Evolutionary conservation across 2,329 filamentous ascomycete species (phyloP), one percentile per base, ranked within the genome.

Genomic region (Madurella mycetomatis): DNA sequence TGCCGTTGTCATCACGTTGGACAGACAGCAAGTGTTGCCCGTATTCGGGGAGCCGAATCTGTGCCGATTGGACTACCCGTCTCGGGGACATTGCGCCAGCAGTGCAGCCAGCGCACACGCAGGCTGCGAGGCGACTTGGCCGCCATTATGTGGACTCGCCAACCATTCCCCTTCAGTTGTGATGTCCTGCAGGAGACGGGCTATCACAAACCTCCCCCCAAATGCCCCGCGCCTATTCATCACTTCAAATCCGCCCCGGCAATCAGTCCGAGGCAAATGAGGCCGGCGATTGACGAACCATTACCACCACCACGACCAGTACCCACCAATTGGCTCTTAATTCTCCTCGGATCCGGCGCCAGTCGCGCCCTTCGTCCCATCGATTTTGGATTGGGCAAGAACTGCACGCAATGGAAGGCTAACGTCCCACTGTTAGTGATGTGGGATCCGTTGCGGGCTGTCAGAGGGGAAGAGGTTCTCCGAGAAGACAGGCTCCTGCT

Each of bases 81-180:
- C 34, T 37, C 34, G 19, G 17, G 32, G 31, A 7, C 25, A 30
- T 34, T 49, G 47, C 40, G 45, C 52, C 52, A 52, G 51, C 43
- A 39, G 50, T 49, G 48, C 52, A 54, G 58, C 60, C 60, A 63
- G 47, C 56, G 52, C 54, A 59, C 50, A 56, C 53, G 39, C 57
- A 49, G 51, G 54, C 55, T 57, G 60, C 57, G 55, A 58, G 59
- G 59, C 60, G 54, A 64, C 63, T 62, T 63, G 63, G 58, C 57
- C 43, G 31, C 51, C 44, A 34, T 41, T 55, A 43, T 63, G 56
- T 64, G 62, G 63, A 53, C 51, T 61, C 51, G 42, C 47, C 42
- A 51, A 54, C 58, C 58, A 58, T 60, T 56, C 42, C 61, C 50
- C 39, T 54, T 60, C 42, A 51, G 56, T 34, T 40, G 45, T 42